Conservation (phyloP, 2,329 filamentous ascomycete genomes). For the Paracamarosporium sp. region DNA sequence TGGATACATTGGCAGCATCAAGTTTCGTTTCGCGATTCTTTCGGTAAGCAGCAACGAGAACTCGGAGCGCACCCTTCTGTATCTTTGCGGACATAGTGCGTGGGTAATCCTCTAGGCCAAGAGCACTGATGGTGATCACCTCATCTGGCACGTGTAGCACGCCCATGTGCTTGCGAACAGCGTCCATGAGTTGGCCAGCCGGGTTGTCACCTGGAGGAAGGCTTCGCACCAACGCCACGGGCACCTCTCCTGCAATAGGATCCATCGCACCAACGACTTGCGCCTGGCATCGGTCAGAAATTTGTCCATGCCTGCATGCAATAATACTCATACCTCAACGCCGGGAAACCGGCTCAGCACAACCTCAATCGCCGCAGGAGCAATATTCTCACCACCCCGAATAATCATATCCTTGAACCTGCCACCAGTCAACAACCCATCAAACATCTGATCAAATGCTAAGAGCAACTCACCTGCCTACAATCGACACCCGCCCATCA, state of each 20-base stretch:
- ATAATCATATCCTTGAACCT: slow-evolving; percentile 8
- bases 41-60: not conserved
- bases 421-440: not conserved
- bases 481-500: slow-evolving; percentile 3
- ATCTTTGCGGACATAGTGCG: slow-evolving; percentile 1
- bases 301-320: not conserved
- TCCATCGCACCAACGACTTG: slow-evolving; percentile 4
- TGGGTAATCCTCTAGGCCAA: slow-evolving; percentile 2
- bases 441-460: not conserved
- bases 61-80: not conserved
- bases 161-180: slow-evolving; percentile 1
- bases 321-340: not conserved
- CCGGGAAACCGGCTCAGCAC: slow-evolving; percentile 3
- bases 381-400: slow-evolving; percentile 4
- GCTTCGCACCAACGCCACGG: slow-evolving; percentile 1
- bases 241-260: slow-evolving; percentile 3
- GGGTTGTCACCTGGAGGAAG: slow-evolving; percentile 3
- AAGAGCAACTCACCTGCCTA: not conserved
- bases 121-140: not conserved
- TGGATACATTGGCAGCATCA: not conserved
- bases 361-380: slow-evolving; percentile 4
- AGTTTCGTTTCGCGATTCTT: not conserved
- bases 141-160: slow-evolving; percentile 4
- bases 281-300: not conserved
- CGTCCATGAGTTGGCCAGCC: not conserved